A percentile compares a stretch with the other conserved stretches of the same genome.
Evolutionary conservation across 345 rosid species (phyloP).

Genomic region (Limnanthes douglasii): DNA sequence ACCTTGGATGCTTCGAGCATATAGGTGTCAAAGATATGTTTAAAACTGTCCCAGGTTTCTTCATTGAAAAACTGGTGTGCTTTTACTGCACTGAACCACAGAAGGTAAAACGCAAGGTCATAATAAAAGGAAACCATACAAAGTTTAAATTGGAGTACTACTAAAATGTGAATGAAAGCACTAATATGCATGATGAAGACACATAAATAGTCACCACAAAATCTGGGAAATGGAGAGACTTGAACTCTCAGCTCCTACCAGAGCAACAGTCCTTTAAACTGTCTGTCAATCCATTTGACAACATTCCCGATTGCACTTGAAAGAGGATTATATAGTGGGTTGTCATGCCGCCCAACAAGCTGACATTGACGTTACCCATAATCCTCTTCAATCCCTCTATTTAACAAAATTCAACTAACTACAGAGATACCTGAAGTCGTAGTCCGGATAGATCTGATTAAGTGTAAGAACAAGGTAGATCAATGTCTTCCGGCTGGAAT

Average conservation of each 20-base stretch:
- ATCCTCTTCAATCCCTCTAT: conserved; percentile 33
- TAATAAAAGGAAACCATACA: conserved; percentile 14
- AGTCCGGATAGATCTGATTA: conserved; percentile 85
- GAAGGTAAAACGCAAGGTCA: conserved; percentile 19
- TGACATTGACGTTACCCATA: conserved; percentile 98
- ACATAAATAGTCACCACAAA: conserved; percentile 4
- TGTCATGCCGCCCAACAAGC: conserved; percentile 92
- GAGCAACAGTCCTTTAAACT: conserved; percentile 80
- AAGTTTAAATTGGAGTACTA: not conserved
- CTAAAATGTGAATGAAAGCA: no score
- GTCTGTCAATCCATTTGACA: conserved; percentile 98
- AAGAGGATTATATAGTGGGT: conserved; percentile 66
- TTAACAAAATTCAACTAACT: conserved; percentile 7
- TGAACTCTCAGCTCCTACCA: conserved; percentile 94
- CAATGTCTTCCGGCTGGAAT: conserved; percentile 90
- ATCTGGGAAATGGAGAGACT: conserved; percentile 93
- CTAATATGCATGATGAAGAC: not conserved
- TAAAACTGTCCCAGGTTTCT: conserved; percentile 74
- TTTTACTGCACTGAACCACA: conserved; percentile 65
- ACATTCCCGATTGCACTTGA: conserved; percentile 66
- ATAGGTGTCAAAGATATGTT: conserved; percentile 64
- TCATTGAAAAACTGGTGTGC: conserved; percentile 90
- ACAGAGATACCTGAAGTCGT: conserved; percentile 83
- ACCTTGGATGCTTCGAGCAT: conserved; percentile 97
- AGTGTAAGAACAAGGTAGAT: conserved; percentile 92